Evolutionary conservation across 345 rosid species (phyloP), one percentile per base, ranked within the genome.

Genomic region (Eucalyptus virginea): DNA sequence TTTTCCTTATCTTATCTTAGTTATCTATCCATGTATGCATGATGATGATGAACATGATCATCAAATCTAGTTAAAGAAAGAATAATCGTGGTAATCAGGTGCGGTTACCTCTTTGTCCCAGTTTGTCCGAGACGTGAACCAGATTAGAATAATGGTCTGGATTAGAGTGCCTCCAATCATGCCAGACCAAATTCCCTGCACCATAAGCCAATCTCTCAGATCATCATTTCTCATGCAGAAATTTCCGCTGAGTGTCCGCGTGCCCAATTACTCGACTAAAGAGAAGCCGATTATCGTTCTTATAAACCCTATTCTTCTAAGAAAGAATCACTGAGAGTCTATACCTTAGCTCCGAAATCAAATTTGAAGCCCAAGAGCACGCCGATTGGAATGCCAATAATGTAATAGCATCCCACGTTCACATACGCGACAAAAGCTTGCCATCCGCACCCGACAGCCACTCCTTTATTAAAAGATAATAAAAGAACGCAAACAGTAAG

Each of bases 401-500:
- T 5, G 91, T 95, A 95, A 89, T 95, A 97, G 86, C 98, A 96
- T 32, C 96, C 99, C 12, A 96, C 93, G 62, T 96, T 97, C 2
- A 97, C 96, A 45, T 94, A 97, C 11, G 99, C 99, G 24, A 97
- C 97, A 92, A 96, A 93, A 24, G 98, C 96, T 91, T 97, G 97
- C 98, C 99, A 96, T 89, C 98, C 97, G 81, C 97, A 95, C 5
- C 97, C 99, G 34, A 95, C 97, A 51, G 97, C 98, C 72, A 96
- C 99, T 40, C 98, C 98, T 94, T 81, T 86, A 60, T 19, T 12
- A 18, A 44, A 85, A 89, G 3, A 40, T 11, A 40, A 37, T 56
- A 56, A 11, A 37, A 77, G 47, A 23, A 40, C 16, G 9, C 16
- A 77, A 42, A 40, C 4, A 4, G 8, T 40, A 23, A 77, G 47